Base-by-base conservation (phyloP, 371 early-diverging fungal species). In the Rhizopus delemar region DNA sequence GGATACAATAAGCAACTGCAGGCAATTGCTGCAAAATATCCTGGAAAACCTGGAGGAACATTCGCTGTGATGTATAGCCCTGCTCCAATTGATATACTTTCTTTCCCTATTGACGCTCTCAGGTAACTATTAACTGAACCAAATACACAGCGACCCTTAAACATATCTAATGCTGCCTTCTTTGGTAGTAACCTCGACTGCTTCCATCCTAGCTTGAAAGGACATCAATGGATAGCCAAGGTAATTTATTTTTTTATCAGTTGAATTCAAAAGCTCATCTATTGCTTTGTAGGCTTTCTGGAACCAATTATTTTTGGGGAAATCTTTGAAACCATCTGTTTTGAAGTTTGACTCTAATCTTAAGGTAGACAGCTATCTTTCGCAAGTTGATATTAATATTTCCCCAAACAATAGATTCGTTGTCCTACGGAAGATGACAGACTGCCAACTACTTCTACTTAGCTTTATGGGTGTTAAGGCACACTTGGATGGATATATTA, bases 41-140 rank as follows among this genome's bases (percentile, higher is more conserved):
- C 54, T 22, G 62, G 55, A 29, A 52, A 33, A 6, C 28, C 50
- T 3, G 49, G 49, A 29, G 54, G 46, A n/a, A 58, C 61, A 1
- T 69, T 69, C 52, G 69, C 62, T 28, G 69, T 69, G 8, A 56
- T 69, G 56, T 69, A 65, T 36, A 58, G 45, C 13, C 65, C 69
- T 41, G 66, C 66, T 1, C 60, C 56, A 15, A 57, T 69, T 43
- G 49, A 65, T 16, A 15, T 69, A 2, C 46, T 55, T 3, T 36
- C 56, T 22, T 65, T 69, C 34, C 65, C 69, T 48, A 28, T 69
- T 33, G 45, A 65, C 32, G 69, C 69, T 9, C 46, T 69, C 8
- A 69, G 68, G 63, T 60, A 58, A 51, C 5, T 22, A 2, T 39
- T 39, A 7, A 7, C 12, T 39, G 39, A 7, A 39, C 8, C 1